These are phyloP conservation scores for Pseudogymnoascus sp. DNA, from an alignment of 2,329 filamentous ascomycete species.

Conservation along the genomic window DNA sequence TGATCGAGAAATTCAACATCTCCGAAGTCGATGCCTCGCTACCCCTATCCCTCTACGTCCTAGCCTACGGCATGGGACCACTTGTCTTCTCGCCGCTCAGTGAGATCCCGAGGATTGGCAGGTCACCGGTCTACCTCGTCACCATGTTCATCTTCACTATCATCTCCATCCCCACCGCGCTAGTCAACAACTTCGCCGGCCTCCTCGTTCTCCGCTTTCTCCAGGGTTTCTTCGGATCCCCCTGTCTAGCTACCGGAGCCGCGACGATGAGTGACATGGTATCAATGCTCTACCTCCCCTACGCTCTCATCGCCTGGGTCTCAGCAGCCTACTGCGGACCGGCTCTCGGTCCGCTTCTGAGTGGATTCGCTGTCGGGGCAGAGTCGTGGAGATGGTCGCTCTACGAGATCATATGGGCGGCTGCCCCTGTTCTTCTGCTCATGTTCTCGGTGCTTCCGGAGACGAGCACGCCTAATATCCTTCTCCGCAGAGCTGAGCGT, in stretches of 20 bases:
- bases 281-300: constrained; percentile 48
- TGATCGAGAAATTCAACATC: constrained; percentile 49
- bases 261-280: constrained; percentile 49
- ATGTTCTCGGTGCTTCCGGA: constrained; percentile 61
- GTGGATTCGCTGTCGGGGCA: constrained; percentile 52
- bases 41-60: constrained; percentile 56
- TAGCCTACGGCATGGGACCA: constrained; percentile 58
- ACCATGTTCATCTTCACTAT: constrained; percentile 65
- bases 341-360: constrained; percentile 54
- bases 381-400: constrained; percentile 53
- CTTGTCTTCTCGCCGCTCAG: constrained; percentile 59
- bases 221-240: constrained; percentile 60
- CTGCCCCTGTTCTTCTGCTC: constrained; percentile 51
- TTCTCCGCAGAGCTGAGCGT: constrained; percentile 54
- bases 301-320: constrained; percentile 55
- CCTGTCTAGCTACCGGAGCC: constrained; percentile 54
- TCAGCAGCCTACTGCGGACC: constrained; percentile 44
- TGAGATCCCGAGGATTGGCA: constrained; percentile 60
- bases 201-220: constrained; percentile 59
- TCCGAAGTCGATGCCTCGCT: constrained; percentile 46
- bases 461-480: constrained; percentile 53
- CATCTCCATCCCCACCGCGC: constrained; percentile 56
- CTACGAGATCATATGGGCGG: constrained; percentile 53
- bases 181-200: constrained; percentile 56
- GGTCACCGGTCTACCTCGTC: constrained; percentile 61